A percentile compares a stretch with the other conserved stretches of the same genome.
These are phyloP conservation scores for Panus rudis DNA, from an alignment of 768 basidiomycete species.

Conservation along the genomic window DNA sequence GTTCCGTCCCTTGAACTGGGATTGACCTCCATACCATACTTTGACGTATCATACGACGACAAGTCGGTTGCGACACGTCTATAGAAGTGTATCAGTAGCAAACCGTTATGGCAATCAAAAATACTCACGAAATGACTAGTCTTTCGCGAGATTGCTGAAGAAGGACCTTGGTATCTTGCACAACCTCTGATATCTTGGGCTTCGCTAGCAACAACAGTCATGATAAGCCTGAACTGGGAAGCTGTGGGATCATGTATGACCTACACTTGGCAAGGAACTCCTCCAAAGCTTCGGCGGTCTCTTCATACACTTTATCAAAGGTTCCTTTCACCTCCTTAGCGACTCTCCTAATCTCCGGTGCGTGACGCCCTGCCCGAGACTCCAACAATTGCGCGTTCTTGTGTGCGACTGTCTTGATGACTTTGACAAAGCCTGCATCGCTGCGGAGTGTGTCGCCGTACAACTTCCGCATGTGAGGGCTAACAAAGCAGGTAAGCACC, in stretches of 20 bases:
- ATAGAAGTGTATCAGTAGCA: conserved; percentile 1
- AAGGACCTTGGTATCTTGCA: conserved; percentile 88
- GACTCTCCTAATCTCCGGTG: conserved; percentile 74
- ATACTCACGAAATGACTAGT: conserved; percentile 85
- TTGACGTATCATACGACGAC: conserved; percentile 68
- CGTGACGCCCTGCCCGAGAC: conserved; percentile 71
- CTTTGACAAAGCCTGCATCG: conserved; percentile 96
- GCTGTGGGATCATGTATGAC: neutral
- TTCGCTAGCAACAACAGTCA: conserved; percentile 45
- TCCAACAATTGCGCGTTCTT: conserved; percentile 76
- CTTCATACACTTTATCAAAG: conserved; percentile 92
- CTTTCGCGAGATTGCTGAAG: conserved; percentile 87
- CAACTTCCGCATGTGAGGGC: conserved; percentile 97
- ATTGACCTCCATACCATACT: conserved; percentile 66
- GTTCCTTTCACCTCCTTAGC: conserved; percentile 90
- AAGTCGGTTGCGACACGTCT: conserved; percentile 81
- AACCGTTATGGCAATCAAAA: conserved; percentile 1
- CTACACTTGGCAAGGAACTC: conserved; percentile 90
- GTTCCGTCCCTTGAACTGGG: conserved; percentile 44
- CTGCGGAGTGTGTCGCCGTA: conserved; percentile 92
- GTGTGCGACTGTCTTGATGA: conserved; percentile 89
- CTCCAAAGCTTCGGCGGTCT: conserved; percentile 88
- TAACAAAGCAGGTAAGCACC: conserved; percentile 22
- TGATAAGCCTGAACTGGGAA: conserved; percentile 4
- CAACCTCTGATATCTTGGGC: conserved; percentile 80